These are phyloP conservation scores for Melampsora americana DNA, from an alignment of 1,284 basidiomycete species.

Conservation along the genomic window DNA sequence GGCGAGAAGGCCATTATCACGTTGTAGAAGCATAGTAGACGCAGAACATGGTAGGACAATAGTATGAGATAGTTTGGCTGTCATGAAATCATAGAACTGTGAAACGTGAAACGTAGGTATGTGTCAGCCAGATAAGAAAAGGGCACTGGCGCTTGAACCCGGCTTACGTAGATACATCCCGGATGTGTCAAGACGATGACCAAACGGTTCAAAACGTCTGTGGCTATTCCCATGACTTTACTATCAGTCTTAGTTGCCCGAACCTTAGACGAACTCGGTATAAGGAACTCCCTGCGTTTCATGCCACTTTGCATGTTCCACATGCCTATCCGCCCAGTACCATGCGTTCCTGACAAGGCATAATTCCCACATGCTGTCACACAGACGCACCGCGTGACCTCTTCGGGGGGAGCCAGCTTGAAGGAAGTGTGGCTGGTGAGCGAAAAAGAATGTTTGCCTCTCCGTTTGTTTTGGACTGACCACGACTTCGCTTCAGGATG, in stretches of 20 bases:
- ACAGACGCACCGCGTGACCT: conserved; percentile 62
- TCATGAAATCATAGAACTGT: conserved; percentile 95
- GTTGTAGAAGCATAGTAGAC: conserved; percentile 72
- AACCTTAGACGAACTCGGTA: conserved; percentile 64
- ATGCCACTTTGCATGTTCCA: conserved; percentile 97
- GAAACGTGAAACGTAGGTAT: not conserved
- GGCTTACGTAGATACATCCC: conserved; percentile 77
- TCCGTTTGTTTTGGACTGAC: conserved; percentile 75
- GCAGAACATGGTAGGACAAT: conserved; percentile 67
- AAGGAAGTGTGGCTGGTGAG: conserved; percentile 46
- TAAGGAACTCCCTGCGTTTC: conserved; percentile 68
- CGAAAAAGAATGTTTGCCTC: conserved; percentile 66
- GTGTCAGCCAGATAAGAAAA: not conserved
- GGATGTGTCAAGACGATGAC: conserved; percentile 81
- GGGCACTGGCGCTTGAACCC: not conserved
- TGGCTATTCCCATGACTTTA: conserved; percentile 72
- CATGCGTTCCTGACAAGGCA: conserved; percentile 75
- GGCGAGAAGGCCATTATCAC: conserved; percentile 81
- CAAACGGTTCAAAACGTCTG: conserved; percentile 76
- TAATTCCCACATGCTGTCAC: conserved; percentile 97
- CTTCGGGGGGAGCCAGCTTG: conserved; percentile 61
- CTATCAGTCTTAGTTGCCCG: conserved; percentile 57
- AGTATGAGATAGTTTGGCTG: conserved; percentile 68
- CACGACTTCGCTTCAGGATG: conserved; percentile 76
- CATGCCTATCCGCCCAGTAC: conserved; percentile 69